Evolutionary conservation across 129 eudicot genomes (phyloP).

Genomic region (Arctium lappa): DNA sequence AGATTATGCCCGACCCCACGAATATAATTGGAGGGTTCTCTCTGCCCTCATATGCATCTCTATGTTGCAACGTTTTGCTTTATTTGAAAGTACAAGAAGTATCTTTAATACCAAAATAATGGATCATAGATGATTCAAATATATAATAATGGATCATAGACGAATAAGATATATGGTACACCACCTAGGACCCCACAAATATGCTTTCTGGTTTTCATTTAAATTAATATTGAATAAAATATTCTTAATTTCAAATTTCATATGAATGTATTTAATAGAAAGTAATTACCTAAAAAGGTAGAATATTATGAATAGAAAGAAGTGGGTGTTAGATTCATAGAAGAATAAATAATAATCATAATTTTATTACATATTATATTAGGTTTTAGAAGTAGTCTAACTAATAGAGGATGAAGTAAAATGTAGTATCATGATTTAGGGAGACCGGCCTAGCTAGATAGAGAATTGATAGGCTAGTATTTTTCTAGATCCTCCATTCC

Average conservation of each 20-base stretch:
- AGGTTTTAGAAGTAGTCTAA: slow-evolving; percentile 5
- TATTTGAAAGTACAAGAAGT: not conserved
- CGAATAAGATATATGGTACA: slow-evolving; percentile 11
- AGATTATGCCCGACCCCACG: slow-evolving; percentile 25
- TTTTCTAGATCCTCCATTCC: not conserved
- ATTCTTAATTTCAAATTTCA: not conserved
- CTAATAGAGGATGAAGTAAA: not conserved
- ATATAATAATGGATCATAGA: slow-evolving; percentile 2
- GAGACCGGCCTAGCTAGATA: no score
- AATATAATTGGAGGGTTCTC: slow-evolving; percentile 5
- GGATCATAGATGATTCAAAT: slow-evolving; percentile 5
- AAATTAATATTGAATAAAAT: not conserved
- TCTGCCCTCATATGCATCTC: slow-evolving; percentile 1
- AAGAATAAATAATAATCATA: not conserved
- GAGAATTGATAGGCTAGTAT: not conserved
- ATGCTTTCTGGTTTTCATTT: slow-evolving; percentile 15
- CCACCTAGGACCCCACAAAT: slow-evolving; percentile 20
- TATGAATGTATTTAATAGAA: slow-evolving; percentile 2
- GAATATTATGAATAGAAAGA: not conserved
- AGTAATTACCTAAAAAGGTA: not conserved
- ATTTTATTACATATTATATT: not conserved
- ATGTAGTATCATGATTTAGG: not conserved
- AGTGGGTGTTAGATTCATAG: slow-evolving; percentile 5
- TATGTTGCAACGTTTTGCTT: slow-evolving; percentile 9
- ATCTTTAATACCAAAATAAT: not conserved